phyloP scores from a whole-genome alignment of 2,329 filamentous ascomycete species.

The Arthrobotrys sphaeroides region DNA sequence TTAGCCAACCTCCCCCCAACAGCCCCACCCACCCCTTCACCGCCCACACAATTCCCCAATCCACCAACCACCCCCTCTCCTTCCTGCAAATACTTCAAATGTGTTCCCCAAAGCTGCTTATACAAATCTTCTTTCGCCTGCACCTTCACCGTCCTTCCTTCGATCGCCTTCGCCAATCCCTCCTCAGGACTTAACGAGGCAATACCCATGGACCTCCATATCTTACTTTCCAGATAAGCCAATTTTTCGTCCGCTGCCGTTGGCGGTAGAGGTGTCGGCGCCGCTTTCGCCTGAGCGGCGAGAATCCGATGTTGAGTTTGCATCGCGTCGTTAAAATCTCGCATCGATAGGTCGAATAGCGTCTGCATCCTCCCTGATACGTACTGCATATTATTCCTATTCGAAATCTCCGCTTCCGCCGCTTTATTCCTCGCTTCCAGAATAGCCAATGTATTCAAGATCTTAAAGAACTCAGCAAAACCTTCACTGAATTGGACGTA shows the following conservation, averaged over 20 bases:
- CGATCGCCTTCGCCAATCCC: conserved; percentile 20
- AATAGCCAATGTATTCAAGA: conserved; percentile 28
- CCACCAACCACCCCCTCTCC: conserved; percentile 27
- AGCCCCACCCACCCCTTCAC: background rate
- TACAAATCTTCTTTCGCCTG: conserved; percentile 41
- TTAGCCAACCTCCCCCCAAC: background rate
- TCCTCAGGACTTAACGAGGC: conserved; percentile 22
- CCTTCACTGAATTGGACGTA: background rate
- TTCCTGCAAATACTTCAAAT: conserved; percentile 48
- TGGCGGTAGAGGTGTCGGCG: background rate
- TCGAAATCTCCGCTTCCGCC: conserved; percentile 39
- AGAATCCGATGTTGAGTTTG: background rate
- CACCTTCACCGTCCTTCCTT: conserved; percentile 16
- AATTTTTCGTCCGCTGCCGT: conserved; percentile 29
- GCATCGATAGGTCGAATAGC: conserved; percentile 44
- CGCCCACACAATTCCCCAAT: conserved; percentile 22
- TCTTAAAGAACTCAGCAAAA: conserved; percentile 25
- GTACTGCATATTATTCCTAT: conserved; percentile 50
- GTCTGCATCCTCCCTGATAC: conserved; percentile 53
- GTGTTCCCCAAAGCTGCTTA: conserved; percentile 39
- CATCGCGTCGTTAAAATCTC: conserved; percentile 47
- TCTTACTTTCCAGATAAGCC: conserved; percentile 26
- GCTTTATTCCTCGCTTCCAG: conserved; percentile 42
- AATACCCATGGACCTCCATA: conserved; percentile 46
- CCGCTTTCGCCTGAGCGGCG: background rate